Percentiles rank a stretch among this genome's conserved stretches.
These are phyloP conservation scores for Tetrahymena thermophila DNA, from an alignment of 73 alveolate genomes.

Conservation along the genomic window DNA sequence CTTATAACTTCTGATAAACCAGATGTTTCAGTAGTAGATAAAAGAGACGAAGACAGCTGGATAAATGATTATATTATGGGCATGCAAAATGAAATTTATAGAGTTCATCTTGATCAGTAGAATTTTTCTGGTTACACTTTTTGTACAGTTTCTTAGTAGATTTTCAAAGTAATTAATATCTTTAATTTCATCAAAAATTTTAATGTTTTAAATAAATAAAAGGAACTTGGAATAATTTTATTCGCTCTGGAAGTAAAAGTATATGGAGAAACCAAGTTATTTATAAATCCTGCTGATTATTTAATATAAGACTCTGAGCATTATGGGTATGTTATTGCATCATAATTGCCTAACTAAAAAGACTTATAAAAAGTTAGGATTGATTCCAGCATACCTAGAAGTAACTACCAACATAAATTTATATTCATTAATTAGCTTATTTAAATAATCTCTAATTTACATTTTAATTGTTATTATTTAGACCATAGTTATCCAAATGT, in stretches of 20 bases:
- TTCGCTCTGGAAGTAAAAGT: slow-evolving; percentile 69
- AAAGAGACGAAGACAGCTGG: slow-evolving; percentile 18
- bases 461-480: background rate
- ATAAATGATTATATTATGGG: slow-evolving; percentile 66
- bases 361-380: slow-evolving; percentile 44
- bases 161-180: background rate
- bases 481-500: slow-evolving; percentile 27
- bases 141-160: slow-evolving; percentile 47
- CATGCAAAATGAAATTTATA: slow-evolving; percentile 59
- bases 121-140: slow-evolving; percentile 55
- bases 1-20: slow-evolving; percentile 79
- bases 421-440: no score
- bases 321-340: slow-evolving; percentile 82
- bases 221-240: slow-evolving; percentile 64
- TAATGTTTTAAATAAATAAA: slow-evolving; percentile 12
- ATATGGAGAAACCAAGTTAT: slow-evolving; percentile 74
- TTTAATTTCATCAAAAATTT: background rate
- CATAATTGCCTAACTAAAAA: slow-evolving; percentile 76
- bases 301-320: slow-evolving; percentile 82
- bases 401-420: no score
- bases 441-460: no score
- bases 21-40: slow-evolving; percentile 22
- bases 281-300: slow-evolving; percentile 88
- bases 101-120: slow-evolving; percentile 55
- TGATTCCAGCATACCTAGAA: slow-evolving; percentile 4